These are phyloP conservation scores for Tylopilus felleus DNA, from an alignment of 768 basidiomycete genomes.

Conservation along the genomic window DNA sequence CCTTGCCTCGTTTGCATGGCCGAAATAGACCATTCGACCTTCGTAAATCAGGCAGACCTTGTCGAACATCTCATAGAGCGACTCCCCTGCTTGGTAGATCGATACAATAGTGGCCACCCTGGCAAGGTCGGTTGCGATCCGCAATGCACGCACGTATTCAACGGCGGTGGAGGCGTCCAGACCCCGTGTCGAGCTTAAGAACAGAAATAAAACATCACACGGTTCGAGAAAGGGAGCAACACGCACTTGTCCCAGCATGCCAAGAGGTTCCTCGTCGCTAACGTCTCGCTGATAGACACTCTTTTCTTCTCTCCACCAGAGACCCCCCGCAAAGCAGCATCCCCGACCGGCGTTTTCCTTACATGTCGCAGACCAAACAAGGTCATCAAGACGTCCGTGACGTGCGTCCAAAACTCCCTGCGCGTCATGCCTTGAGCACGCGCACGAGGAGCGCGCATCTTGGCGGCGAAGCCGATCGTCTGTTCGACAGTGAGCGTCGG, in stretches of 20 bases:
- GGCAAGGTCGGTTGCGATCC: constrained; percentile 60
- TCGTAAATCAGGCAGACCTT: constrained; percentile 65
- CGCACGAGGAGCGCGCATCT: constrained; percentile 60
- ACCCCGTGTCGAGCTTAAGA: constrained; percentile 58
- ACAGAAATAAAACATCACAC: constrained; percentile 46
- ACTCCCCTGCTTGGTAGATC: constrained; percentile 82
- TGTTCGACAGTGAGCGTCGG: constrained; percentile 79
- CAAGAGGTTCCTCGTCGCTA: constrained; percentile 69
- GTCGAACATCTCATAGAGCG: constrained; percentile 62
- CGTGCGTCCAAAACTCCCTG: constrained; percentile 15
- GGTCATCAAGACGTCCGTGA: constrained; percentile 51
- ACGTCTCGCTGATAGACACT: constrained; percentile 70
- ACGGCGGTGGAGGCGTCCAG: constrained; percentile 68
- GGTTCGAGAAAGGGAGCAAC: constrained; percentile 23
- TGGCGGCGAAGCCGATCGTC: constrained; percentile 68
- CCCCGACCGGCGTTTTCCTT: constrained; percentile 72
- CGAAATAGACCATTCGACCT: constrained; percentile 59
- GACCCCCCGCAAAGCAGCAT: constrained; percentile 71
- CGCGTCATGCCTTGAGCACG: constrained; percentile 45
- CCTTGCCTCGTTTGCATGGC: constrained; percentile 49
- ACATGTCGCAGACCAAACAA: constrained; percentile 78
- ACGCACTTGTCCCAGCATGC: constrained; percentile 72
- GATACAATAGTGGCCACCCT: constrained; percentile 65
- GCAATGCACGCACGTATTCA: constrained; percentile 68
- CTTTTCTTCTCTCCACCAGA: constrained; percentile 81